Base-by-base conservation (phyloP, 2,329 filamentous ascomycete species). In the Sordariomycetes sp. region DNA sequence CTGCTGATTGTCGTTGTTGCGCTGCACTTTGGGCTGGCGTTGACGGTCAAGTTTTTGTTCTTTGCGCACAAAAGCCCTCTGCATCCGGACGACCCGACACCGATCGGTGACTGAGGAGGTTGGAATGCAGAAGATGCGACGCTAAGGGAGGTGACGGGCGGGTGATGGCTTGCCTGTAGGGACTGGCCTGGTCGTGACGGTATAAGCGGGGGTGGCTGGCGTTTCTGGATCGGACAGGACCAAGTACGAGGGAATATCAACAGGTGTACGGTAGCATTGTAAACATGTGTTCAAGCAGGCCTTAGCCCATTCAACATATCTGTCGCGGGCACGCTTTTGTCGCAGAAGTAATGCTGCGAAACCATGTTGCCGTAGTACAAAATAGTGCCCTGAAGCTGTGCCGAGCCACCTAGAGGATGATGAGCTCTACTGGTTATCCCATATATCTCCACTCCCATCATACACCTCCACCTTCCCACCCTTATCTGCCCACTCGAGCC, bases 21-120 rank as follows among this genome's bases (percentile, higher is more conserved):
- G 34, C 76, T 97, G 61, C 94, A 99, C 73, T 85, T 90, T 32
- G 94, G 87, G n/a, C 77, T 99, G 62, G 83, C 92, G 1, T 82
- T 97, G 65, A 89, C 92, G 4, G 97, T 99, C 72, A 97, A 97
- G 79, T 86, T 96, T 59, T 74, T 97, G 32, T 97, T 97, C 79
- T 99, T 99, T 72, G 91, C 90, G 63, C 84, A 89, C 63, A 84
- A 80, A 54, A 90, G 86, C 70, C 81, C 82, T 24, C 55, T 62
- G 15, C 32, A 53, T 24, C 55, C 55, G 2, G 55, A 53, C 7
- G 35, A 57, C n/a, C 32, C 55, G 12, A 52, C 55, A 8, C 55
- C 55, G 17, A 35, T 53, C 39, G 54, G 39, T 8, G 54, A 39
- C 36, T 39, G 54, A 32, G 42, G 54, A 7, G 45, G 6, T 5